phyloP scores from a whole-genome alignment of 768 basidiomycete species.

The Hypholoma sublateritium region DNA sequence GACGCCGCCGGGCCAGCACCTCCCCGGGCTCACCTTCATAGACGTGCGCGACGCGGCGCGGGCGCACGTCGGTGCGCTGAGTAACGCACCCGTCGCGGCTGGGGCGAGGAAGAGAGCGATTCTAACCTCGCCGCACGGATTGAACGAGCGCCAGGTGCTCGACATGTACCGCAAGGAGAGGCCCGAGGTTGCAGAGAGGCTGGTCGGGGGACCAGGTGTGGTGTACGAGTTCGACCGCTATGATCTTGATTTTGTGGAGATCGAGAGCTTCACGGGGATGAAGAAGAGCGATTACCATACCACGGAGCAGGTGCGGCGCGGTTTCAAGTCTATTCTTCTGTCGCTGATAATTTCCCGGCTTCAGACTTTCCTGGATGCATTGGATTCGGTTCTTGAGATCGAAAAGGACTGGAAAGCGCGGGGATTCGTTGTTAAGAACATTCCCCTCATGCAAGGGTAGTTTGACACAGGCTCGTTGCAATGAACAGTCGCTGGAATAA shows the following conservation, averaged over 20 bases:
- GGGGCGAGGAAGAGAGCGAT: conserved; percentile 6
- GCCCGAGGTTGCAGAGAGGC: conserved; percentile 28
- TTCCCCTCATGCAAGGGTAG: not conserved
- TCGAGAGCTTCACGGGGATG: conserved; percentile 33
- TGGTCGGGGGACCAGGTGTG: conserved; percentile 21
- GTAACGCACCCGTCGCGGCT: not conserved
- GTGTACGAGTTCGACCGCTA: conserved; percentile 17
- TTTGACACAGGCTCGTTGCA: too few species aligned
- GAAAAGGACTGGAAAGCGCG: not conserved
- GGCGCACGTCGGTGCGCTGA: conserved; percentile 27
- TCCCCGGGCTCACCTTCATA: conserved; percentile 23
- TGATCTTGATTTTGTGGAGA: conserved; percentile 27
- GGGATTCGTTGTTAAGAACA: not conserved
- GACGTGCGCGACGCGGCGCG: conserved; percentile 38
- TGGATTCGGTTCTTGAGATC: not conserved
- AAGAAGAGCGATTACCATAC: conserved; percentile 30
- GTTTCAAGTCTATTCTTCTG: conserved; percentile 9
- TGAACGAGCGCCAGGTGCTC: conserved; percentile 13
- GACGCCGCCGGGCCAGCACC: conserved; percentile 21
- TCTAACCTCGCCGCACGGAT: conserved; percentile 2
- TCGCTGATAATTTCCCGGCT: not conserved
- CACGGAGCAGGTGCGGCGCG: conserved; percentile 19
- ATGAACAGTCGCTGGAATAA: too few species aligned
- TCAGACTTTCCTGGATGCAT: conserved; percentile 1
- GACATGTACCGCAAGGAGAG: conserved; percentile 26